Base-by-base conservation (phyloP, 257 asterid genomes). In the Lycium barbarum region DNA sequence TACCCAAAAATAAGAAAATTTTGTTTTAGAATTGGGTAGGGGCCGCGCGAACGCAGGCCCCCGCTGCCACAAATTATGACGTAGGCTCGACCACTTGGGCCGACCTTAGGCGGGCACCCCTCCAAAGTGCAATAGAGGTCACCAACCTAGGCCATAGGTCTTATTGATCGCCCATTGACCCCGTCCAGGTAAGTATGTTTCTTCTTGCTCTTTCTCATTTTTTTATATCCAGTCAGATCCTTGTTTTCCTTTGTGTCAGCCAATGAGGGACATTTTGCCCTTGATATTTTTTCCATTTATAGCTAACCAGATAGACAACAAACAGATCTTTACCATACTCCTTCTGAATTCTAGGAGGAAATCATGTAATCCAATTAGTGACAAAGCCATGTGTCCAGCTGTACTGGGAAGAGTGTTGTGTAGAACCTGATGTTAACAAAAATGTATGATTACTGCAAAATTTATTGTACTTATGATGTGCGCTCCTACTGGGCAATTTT, bases 111-210 rank as follows among this genome's bases (percentile, higher is more conserved):
- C 13, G 3, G 57, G 81, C 85, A 68, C 85, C 88, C 89, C 59
- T 87, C 71, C 86, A 0, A 47, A 58, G 85, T 87, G 87, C 91
- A 61, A 86, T 84, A 72, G 14, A 87, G 47, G 90, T 84, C 72
- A 80, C 61, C 14, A 18, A 4, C 82, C 85, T 51, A 89, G 54
- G 87, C 59, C 89, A 62, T 86, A 15, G 22, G 65, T 79, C 85
- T 84, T 83, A 0, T 22, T 57, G 90, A 80, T 86, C 22, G 0
- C 58, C 80, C 86, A 89, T 65, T 12, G 73, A 87, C 81, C 84
- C 87, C 26, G 72, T 88, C 85, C 80, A 83, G 88, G 73, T 86
- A 89, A 88, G 88, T 81, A 84, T 90, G 53, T 63, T 82, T 66
- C 35, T 2, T 7, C 3, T 38, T 6, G 14, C 26, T 68, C 78